Conservation (phyloP, 2,329 filamentous ascomycete species). For the Arthrobotrys entomopaga region DNA sequence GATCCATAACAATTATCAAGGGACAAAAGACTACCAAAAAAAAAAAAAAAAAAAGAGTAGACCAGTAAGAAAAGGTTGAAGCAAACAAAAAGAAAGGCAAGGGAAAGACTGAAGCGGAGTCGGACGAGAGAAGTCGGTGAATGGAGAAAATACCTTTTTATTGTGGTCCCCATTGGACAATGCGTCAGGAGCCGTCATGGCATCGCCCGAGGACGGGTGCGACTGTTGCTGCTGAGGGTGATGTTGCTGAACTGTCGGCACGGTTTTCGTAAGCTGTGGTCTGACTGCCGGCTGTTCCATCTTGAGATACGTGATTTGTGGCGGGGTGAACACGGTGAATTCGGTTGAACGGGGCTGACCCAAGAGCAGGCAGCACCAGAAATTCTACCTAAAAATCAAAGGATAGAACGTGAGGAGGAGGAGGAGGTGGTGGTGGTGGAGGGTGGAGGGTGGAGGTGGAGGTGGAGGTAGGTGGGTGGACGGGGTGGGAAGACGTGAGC, state of each 20-base stretch:
- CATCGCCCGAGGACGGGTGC: constrained; percentile 30
- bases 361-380: constrained; percentile 50
- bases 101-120: background rate
- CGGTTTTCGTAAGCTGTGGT: constrained; percentile 56
- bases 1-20: constrained; percentile 8
- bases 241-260: constrained; percentile 53
- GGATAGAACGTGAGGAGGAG: background rate
- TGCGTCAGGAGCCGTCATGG: constrained; percentile 25
- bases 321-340: constrained; percentile 55
- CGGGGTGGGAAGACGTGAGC: background rate
- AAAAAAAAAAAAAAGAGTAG: too few relatives aligned
- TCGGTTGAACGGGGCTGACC: constrained; percentile 40
- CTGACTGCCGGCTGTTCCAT: constrained; percentile 55
- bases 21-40: too few relatives aligned
- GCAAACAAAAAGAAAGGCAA: constrained; percentile 13
- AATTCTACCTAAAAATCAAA: constrained; percentile 37
- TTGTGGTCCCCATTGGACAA: constrained; percentile 51
- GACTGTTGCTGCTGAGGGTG: constrained; percentile 43
- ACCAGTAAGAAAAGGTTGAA: background rate
- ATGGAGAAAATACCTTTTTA: constrained; percentile 42
- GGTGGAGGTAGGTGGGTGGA: background rate
- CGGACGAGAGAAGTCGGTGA: background rate
- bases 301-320: constrained; percentile 55
- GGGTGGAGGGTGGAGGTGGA: background rate
- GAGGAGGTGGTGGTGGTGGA: background rate